Evolutionary conservation across 2,329 filamentous ascomycete genomes (phyloP).

Genomic region (Alternaria metachromatica): DNA sequence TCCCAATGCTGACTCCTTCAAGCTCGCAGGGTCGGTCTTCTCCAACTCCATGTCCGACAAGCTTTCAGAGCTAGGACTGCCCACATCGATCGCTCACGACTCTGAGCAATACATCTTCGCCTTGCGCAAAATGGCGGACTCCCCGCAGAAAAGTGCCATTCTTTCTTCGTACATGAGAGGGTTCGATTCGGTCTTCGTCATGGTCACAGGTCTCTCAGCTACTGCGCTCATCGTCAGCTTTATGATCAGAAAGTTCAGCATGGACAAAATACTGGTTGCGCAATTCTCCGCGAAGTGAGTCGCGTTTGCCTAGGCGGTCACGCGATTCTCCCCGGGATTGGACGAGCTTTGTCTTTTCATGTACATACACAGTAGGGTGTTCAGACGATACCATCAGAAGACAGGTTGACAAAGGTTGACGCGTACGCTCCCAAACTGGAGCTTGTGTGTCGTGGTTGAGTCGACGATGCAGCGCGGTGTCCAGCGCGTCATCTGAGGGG

Average conservation of each 20-base stretch:
- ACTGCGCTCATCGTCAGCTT: constrained; percentile 33
- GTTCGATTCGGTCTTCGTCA: constrained; percentile 34
- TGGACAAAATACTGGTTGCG: constrained; percentile 37
- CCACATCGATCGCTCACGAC: constrained; percentile 33
- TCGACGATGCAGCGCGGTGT: not conserved
- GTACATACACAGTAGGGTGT: not conserved
- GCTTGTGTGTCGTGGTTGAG: not conserved
- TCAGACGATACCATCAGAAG: not conserved
- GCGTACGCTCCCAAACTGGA: not conserved
- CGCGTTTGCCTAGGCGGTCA: not conserved
- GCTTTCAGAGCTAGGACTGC: constrained; percentile 28
- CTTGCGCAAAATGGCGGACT: constrained; percentile 25
- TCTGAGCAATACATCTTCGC: constrained; percentile 37
- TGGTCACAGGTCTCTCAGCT: constrained; percentile 31
- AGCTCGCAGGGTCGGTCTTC: constrained; percentile 46
- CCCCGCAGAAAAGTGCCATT: constrained; percentile 20
- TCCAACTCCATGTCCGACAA: constrained; percentile 49
- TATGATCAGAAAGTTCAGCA: constrained; percentile 37
- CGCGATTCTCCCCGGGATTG: not conserved
- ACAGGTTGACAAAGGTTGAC: not conserved
- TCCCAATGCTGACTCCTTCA: constrained; percentile 2
- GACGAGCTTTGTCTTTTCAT: not conserved
- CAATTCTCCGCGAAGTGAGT: constrained; percentile 28
- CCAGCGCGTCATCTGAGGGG: not conserved
- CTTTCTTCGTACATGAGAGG: constrained; percentile 35